A percentile compares a stretch with the other conserved stretches of the same genome.
Conservation (phyloP, 345 rosid species). For the Toxicodendron radicans region DNA sequence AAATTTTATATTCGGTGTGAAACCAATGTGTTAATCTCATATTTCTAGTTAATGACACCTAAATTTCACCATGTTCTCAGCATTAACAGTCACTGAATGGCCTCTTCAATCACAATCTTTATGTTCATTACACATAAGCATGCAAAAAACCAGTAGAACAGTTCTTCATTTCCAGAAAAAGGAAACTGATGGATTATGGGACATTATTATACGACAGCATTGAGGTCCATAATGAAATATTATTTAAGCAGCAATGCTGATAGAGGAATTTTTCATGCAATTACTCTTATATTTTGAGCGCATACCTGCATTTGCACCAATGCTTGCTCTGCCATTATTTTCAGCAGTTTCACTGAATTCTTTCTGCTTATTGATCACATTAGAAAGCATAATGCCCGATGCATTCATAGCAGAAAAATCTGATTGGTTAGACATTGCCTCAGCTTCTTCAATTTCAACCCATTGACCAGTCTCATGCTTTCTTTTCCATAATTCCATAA, state of each 20-base stretch:
- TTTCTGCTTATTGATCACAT: slow-evolving; percentile 47
- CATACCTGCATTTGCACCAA: slow-evolving; percentile 38
- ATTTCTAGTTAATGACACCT: background rate
- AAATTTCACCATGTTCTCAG: background rate
- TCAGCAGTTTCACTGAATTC: slow-evolving; percentile 46
- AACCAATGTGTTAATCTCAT: background rate
- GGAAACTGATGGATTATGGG: background rate
- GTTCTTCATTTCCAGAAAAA: background rate
- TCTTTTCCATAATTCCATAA: slow-evolving; percentile 83
- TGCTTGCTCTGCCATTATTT: slow-evolving; percentile 46
- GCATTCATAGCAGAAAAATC: slow-evolving; percentile 59
- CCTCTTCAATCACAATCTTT: background rate
- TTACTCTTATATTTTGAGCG: background rate
- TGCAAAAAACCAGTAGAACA: slow-evolving; percentile 4
- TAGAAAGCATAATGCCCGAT: slow-evolving; percentile 65
- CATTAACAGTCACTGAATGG: background rate
- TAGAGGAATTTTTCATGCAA: background rate
- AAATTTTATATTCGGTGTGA: background rate
- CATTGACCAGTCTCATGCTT: slow-evolving; percentile 95
- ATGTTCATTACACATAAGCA: background rate
- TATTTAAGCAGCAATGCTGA: background rate
- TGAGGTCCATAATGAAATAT: background rate
- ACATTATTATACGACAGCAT: background rate
- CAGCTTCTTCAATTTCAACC: slow-evolving; percentile 84
- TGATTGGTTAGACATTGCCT: slow-evolving; percentile 53